Evolutionary conservation across 2,329 filamentous ascomycete genomes (phyloP).

Genomic region (Fusarium torulosum): DNA sequence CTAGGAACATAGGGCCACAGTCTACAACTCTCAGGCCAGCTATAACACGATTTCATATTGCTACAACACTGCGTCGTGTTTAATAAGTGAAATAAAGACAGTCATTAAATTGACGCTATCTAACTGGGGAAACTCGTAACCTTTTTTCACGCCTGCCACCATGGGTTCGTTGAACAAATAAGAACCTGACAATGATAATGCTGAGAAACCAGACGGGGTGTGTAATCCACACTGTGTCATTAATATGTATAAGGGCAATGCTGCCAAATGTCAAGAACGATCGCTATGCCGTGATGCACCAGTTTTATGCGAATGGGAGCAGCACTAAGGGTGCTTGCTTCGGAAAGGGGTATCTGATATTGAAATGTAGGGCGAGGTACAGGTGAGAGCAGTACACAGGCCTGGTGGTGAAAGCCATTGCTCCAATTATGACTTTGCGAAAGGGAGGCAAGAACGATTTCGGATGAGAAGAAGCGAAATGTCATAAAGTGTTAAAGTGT

Average conservation of each 20-base stretch:
- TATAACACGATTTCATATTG: not conserved
- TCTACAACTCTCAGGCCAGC: not conserved
- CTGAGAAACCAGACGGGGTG: conserved; percentile 7
- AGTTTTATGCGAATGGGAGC: conserved; percentile 35
- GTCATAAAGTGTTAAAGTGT: conserved; percentile 39
- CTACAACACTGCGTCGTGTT: not conserved
- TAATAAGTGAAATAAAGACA: conserved; percentile 3
- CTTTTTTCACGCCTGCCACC: conserved; percentile 24
- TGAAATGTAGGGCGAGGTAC: conserved; percentile 19
- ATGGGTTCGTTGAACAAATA: conserved; percentile 18
- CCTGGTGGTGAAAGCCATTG: conserved; percentile 10
- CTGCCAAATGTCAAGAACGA: conserved; percentile 31
- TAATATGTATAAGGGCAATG: conserved; percentile 18
- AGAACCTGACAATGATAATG: conserved; percentile 10
- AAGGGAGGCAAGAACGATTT: conserved; percentile 16
- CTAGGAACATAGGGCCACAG: too few species aligned
- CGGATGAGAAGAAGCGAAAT: conserved; percentile 23
- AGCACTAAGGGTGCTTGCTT: conserved; percentile 39
- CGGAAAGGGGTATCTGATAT: conserved; percentile 39
- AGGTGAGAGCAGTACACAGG: conserved; percentile 14
- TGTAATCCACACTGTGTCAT: conserved; percentile 12
- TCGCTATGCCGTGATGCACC: conserved; percentile 37
- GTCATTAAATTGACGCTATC: conserved; percentile 30
- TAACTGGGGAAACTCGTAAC: conserved; percentile 14
- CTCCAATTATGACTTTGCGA: conserved; percentile 8